These are phyloP conservation scores for Zygnema cylindricum DNA, from an alignment of 139 green algal species.

Conservation along the genomic window DNA sequence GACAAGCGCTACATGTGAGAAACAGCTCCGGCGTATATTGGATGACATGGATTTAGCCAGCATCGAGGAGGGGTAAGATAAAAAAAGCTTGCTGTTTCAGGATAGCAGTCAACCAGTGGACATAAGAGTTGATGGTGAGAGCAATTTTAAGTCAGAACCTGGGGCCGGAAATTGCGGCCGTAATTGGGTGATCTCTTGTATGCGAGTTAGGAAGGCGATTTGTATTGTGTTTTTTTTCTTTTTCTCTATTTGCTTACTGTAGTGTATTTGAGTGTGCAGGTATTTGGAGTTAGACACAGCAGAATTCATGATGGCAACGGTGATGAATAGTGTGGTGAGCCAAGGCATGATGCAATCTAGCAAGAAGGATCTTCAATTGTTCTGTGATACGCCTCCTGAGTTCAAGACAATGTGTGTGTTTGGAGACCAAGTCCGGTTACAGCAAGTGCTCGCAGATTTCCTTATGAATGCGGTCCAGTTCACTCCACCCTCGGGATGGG, in stretches of 20 bases:
- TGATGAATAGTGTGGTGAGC: constrained; percentile 57
- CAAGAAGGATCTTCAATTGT: constrained; percentile 59
- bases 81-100: too few species aligned
- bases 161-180: too few species aligned
- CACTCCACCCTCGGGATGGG: constrained; percentile 52
- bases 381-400: constrained; percentile 59
- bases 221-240: too few species aligned
- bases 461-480: constrained; percentile 59
- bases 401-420: constrained; percentile 62
- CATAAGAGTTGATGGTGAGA: too few species aligned
- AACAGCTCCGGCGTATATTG: constrained; percentile 54
- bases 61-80: constrained; percentile 56
- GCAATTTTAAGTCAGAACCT: too few species aligned
- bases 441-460: constrained; percentile 62
- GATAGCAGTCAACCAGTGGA: too few species aligned
- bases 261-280: too few species aligned
- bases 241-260: too few species aligned
- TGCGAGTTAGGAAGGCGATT: too few species aligned
- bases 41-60: constrained; percentile 57
- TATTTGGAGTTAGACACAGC: constrained; percentile 58
- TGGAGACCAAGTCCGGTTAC: constrained; percentile 59
- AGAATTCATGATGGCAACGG: constrained; percentile 60
- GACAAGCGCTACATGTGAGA: constrained; percentile 60
- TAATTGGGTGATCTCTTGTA: too few species aligned
- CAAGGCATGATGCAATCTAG: constrained; percentile 58